Conservation (phyloP, 768 basidiomycete genomes). For the Epithele typhae region DNA sequence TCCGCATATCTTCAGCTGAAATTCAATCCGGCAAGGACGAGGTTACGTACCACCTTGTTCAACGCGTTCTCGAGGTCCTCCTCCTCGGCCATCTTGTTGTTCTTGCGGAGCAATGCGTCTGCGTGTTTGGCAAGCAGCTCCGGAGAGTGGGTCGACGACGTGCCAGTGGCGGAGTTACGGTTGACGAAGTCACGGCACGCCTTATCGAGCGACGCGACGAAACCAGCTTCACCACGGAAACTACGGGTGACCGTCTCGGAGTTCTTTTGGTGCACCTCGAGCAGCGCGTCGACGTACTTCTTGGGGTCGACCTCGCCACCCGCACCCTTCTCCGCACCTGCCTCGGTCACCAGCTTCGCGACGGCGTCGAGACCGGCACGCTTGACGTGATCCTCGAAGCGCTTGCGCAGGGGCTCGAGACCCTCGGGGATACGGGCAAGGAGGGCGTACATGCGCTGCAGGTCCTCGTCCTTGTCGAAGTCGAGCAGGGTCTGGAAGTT, state of each 20-base stretch:
- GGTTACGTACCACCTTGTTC: conserved; percentile 73
- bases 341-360: conserved; percentile 56
- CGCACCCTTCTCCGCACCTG: conserved; percentile 42
- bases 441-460: conserved; percentile 93
- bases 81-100: conserved; percentile 92
- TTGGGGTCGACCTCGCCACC: conserved; percentile 77
- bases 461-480: conserved; percentile 90
- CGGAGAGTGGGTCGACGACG: conserved; percentile 81
- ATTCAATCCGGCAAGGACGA: background rate
- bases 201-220: conserved; percentile 90
- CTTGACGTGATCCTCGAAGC: conserved; percentile 96
- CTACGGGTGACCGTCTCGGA: conserved; percentile 82
- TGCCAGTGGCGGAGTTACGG: conserved; percentile 82
- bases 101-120: conserved; percentile 86
- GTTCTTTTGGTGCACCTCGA: conserved; percentile 92
- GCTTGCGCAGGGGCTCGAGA: conserved; percentile 84
- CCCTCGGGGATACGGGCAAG: conserved; percentile 88
- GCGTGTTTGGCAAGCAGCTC: conserved; percentile 91
- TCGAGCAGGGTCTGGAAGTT: conserved; percentile 89
- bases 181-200: conserved; percentile 97
- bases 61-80: conserved; percentile 86
- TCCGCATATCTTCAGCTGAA: background rate
- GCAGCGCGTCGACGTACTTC: conserved; percentile 87
- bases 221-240: conserved; percentile 90
- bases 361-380: conserved; percentile 80